Conservation (phyloP, 1,284 basidiomycete genomes). For the Meira miltonrushii region DNA sequence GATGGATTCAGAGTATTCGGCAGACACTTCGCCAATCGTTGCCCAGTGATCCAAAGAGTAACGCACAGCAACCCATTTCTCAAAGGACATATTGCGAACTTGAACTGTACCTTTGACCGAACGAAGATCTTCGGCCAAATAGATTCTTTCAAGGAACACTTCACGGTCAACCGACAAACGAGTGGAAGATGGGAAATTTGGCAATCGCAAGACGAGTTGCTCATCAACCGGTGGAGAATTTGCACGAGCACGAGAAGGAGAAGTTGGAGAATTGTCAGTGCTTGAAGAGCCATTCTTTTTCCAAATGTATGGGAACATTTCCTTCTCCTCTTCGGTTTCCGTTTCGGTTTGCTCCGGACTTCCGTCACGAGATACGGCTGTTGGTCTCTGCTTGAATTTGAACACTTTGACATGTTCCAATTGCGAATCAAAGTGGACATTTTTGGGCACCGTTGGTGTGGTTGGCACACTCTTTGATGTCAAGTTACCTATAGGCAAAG, state of each 20-base stretch:
- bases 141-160: conserved; percentile 59
- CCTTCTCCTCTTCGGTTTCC: conserved; percentile 62
- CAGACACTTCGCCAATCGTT: conserved; percentile 87
- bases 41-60: conserved; percentile 95
- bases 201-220: conserved; percentile 55
- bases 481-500: conserved; percentile 17
- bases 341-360: conserved; percentile 81
- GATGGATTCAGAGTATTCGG: conserved; percentile 65
- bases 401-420: conserved; percentile 86
- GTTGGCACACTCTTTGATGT: conserved; percentile 51
- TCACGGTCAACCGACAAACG: conserved; percentile 54
- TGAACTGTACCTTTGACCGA: conserved; percentile 67
- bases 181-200: conserved; percentile 58
- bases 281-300: conserved; percentile 47
- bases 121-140: conserved; percentile 63
- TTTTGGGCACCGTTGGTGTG: conserved; percentile 67
- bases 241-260: not conserved
- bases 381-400: conserved; percentile 83
- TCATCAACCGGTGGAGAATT: conserved; percentile 21
- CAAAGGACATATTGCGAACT: conserved; percentile 78
- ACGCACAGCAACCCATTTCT: conserved; percentile 79
- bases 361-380: conserved; percentile 83
- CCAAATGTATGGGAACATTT: conserved; percentile 59
- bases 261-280: conserved; percentile 2
- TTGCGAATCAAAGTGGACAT: conserved; percentile 85